Evolutionary conservation across 768 basidiomycete genomes (phyloP).

Genomic region (Tylopilus plumbeoviolaceoides): DNA sequence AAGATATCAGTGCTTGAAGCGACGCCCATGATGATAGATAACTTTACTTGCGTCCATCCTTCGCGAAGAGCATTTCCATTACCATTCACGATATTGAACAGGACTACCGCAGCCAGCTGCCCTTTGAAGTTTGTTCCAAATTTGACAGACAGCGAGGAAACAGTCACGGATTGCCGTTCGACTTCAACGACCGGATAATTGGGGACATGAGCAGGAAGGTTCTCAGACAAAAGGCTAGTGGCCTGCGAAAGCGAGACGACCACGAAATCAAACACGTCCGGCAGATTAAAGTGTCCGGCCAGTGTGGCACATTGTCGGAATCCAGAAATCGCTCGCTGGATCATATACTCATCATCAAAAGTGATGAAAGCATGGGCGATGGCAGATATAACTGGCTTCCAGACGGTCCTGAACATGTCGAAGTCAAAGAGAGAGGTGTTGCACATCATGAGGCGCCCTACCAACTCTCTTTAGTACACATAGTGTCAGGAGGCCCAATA

Average conservation of each 20-base stretch:
- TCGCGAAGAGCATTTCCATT: conserved; percentile 92
- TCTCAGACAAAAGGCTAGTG: conserved; percentile 79
- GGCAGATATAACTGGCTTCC: conserved; percentile 91
- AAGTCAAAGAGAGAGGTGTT: conserved; percentile 79
- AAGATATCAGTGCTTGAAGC: conserved; percentile 1
- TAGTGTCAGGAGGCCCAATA: conserved; percentile 5
- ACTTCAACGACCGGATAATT: conserved; percentile 88
- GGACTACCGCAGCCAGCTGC: conserved; percentile 92
- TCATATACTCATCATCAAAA: conserved; percentile 95
- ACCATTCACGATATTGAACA: conserved; percentile 97
- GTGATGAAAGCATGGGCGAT: conserved; percentile 94
- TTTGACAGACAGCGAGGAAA: conserved; percentile 86
- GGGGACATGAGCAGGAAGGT: conserved; percentile 63
- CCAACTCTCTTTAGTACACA: conserved; percentile 40
- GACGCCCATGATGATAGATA: not conserved
- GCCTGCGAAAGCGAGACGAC: conserved; percentile 91
- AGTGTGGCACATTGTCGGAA: conserved; percentile 95
- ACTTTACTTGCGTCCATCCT: conserved; percentile 84
- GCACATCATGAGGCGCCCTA: conserved; percentile 58
- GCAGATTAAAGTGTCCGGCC: conserved; percentile 82
- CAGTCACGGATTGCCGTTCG: conserved; percentile 84
- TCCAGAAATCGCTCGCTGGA: conserved; percentile 92
- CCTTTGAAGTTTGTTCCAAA: conserved; percentile 96
- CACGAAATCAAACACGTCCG: conserved; percentile 96
- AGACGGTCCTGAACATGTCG: conserved; percentile 91